Evolutionary conservation across 2,329 filamentous ascomycete species (phyloP), one percentile per base, ranked within the genome.

Genomic region (Alternaria consortialis): DNA sequence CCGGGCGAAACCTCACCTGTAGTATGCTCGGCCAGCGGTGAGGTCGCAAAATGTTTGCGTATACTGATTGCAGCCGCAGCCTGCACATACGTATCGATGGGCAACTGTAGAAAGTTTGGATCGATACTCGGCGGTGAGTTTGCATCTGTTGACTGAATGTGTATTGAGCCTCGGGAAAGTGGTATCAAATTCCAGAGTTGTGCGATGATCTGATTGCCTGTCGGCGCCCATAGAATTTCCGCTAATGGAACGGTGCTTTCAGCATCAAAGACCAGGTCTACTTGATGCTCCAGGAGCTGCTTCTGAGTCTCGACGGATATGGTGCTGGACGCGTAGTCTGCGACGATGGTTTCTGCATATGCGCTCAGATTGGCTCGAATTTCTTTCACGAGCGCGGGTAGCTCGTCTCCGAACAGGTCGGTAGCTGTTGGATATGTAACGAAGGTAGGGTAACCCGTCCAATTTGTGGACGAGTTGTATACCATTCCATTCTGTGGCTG

Each of bases 221-320:
- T 59, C 1, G 78, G 76, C 0, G 75, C 71, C 66, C 81, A 80
- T 46, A 86, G 69, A 1, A 84, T 74, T 67, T 87, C 85, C 0
- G 78, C 81, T 3, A 85, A 72, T 0, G 84, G 82, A 0, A 84
- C 77, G 12, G 64, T 64, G 56, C 79, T 72, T 17, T 76, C 71
- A 6, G 50, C 8, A 11, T 50, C 29, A 70, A 85, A 85, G 15
- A 86, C 77, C 9, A 86, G 73, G 51, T 83, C 78, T 60, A 85
- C 77, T 69, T 86, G 83, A 3, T 82, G 71, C 7, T 71, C 70
- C 20, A 86, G 75, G 2, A 84, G 69, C 13, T 70, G 67, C 58
- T 83, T 76, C 31, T 85, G 60, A 13, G 77, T 73, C 13, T 73
- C 57, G 5, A 72, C 64, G 9, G 69, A 69, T 3, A 68, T 73